Percentiles rank a stretch among this genome's conserved stretches.
phyloP scores from a whole-genome alignment of 768 basidiomycete genomes.

The Thelephora ganbajun region DNA sequence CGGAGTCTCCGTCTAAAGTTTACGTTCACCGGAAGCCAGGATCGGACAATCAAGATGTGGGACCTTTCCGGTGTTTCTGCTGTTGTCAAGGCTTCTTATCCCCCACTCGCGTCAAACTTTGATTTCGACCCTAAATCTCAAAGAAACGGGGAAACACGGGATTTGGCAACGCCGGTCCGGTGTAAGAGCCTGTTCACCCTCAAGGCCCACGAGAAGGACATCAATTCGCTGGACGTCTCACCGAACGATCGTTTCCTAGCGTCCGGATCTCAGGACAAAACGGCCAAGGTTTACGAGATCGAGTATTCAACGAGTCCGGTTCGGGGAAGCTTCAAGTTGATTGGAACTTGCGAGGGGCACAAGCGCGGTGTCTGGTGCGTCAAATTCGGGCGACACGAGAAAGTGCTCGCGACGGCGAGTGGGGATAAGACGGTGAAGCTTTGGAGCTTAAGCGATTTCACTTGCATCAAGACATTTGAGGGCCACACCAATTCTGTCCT shows the following conservation, averaged over 20 bases:
- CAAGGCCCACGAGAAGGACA: slow-evolving; percentile 96
- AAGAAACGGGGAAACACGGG: slow-evolving; percentile 5
- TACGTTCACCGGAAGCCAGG: slow-evolving; percentile 92
- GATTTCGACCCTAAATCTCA: slow-evolving; percentile 6
- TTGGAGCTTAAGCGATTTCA: slow-evolving; percentile 89
- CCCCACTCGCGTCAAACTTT: not conserved
- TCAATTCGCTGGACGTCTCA: slow-evolving; percentile 88
- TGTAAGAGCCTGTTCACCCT: slow-evolving; percentile 74
- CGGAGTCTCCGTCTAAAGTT: slow-evolving; percentile 32
- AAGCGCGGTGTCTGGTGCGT: slow-evolving; percentile 95
- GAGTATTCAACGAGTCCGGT: slow-evolving; percentile 31
- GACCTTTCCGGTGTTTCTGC: slow-evolving; percentile 49
- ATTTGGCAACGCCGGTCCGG: slow-evolving; percentile 22
- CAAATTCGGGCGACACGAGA: slow-evolving; percentile 71
- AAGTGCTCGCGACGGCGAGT: slow-evolving; percentile 83
- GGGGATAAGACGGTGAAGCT: slow-evolving; percentile 91
- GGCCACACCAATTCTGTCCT: slow-evolving; percentile 97
- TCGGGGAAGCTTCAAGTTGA: slow-evolving; percentile 55
- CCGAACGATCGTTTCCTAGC: slow-evolving; percentile 82
- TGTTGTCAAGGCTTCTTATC: slow-evolving; percentile 6
- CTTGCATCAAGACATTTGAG: slow-evolving; percentile 93
- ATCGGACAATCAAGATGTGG: slow-evolving; percentile 98
- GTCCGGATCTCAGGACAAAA: slow-evolving; percentile 92
- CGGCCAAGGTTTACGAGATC: slow-evolving; percentile 81
- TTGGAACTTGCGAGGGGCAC: slow-evolving; percentile 91